Evolutionary conservation across 768 basidiomycete species (phyloP).

Genomic region (Amanita thiersii): DNA sequence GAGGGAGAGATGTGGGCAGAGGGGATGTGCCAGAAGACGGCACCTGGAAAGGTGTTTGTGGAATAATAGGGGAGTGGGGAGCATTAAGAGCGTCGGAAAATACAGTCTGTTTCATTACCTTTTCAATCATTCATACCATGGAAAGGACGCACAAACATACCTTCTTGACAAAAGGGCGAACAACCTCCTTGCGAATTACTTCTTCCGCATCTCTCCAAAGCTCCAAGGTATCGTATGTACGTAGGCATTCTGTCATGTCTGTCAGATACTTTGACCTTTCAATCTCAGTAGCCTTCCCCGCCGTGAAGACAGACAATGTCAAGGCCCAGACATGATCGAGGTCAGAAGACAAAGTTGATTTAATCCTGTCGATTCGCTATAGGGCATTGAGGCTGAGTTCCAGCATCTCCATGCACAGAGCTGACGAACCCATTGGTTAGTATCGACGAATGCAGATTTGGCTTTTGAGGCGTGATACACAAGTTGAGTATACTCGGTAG

Average conservation of each 20-base stretch:
- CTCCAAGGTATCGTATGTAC: conserved; percentile 71
- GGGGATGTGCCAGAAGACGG: conserved; percentile 21
- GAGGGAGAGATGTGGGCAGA: conserved; percentile 21
- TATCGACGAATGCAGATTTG: conserved; percentile 71
- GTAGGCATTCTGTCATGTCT: conserved; percentile 72
- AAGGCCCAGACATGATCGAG: conserved; percentile 75
- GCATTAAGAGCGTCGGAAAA: conserved; percentile 58
- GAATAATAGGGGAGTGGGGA: conserved; percentile 68
- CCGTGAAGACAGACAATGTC: conserved; percentile 44
- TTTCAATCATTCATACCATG: conserved; percentile 5
- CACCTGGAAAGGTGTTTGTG: conserved; percentile 62
- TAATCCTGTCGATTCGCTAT: conserved; percentile 76
- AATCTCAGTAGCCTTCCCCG: conserved; percentile 43
- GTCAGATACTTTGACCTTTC: conserved; percentile 55
- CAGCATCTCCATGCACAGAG: conserved; percentile 5
- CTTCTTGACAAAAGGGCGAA: conserved; percentile 71
- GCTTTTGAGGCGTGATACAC: conserved; percentile 87
- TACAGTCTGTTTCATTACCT: conserved; percentile 55
- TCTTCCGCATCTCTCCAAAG: conserved; percentile 89
- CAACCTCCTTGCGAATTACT: conserved; percentile 63
- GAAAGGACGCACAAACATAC: conserved; percentile 27
- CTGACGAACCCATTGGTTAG: conserved; percentile 74
- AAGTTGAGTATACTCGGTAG: conserved; percentile 87
- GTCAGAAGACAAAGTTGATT: conserved; percentile 78
- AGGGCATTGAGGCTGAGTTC: conserved; percentile 7